Conservation (phyloP, 2,329 filamentous ascomycete genomes). For the Camillea tinctor region DNA sequence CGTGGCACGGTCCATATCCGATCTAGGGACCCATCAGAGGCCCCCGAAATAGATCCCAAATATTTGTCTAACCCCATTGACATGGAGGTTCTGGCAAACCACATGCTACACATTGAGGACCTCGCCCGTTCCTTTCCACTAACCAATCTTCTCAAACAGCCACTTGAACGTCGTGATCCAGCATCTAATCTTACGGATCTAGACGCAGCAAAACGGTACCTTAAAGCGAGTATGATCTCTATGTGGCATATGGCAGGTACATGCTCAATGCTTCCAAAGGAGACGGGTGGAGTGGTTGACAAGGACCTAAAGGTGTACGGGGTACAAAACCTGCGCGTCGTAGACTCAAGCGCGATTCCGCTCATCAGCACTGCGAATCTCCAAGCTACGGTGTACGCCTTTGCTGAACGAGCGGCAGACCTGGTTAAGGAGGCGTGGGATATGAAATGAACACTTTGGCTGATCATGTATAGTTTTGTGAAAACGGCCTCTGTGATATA, state of each 20-base stretch:
- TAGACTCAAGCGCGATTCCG: conserved; percentile 21
- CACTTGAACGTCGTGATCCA: conserved; percentile 33
- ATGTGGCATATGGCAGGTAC: conserved; percentile 49
- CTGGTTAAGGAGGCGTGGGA: conserved; percentile 11
- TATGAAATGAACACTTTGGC: no score
- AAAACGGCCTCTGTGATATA: no score
- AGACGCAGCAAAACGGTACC: conserved; percentile 33
- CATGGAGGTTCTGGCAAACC: conserved; percentile 12
- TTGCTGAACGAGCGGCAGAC: conserved; percentile 20
- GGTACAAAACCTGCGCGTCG: conserved; percentile 10
- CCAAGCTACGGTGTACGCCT: conserved; percentile 16
- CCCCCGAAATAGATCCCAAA: conserved; percentile 10
- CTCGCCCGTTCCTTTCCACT: conserved; percentile 37
- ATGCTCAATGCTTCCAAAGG: conserved; percentile 29
- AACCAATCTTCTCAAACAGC: conserved; percentile 37
- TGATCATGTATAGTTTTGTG: no score
- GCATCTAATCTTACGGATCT: conserved; percentile 19
- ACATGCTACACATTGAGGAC: conserved; percentile 25
- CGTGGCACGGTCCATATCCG: conserved; percentile 17
- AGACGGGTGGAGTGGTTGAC: conserved; percentile 17
- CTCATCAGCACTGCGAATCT: conserved; percentile 15
- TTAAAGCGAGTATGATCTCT: conserved; percentile 32
- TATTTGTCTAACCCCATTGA: conserved; percentile 14
- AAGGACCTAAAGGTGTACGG: conserved; percentile 13
- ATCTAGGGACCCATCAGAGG: background rate